A percentile compares a stretch with the other conserved stretches of the same genome.
These are phyloP conservation scores for Ocimum tenuiflorum DNA, from an alignment of 257 asterid genomes.

Conservation along the genomic window DNA sequence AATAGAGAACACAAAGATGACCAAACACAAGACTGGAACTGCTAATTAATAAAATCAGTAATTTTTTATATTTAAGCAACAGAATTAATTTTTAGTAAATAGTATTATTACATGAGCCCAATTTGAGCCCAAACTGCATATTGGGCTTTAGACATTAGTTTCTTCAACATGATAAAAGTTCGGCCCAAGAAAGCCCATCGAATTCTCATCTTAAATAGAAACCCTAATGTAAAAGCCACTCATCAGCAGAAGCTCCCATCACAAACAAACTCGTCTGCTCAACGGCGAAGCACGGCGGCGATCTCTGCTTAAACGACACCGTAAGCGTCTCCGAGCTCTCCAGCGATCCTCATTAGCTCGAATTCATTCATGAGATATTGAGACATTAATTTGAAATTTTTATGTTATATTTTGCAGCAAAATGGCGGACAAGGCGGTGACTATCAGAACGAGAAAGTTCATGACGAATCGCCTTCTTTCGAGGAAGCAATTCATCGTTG, in stretches of 20 bases:
- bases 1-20: no score
- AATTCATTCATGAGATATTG: not conserved
- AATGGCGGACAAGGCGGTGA: conserved; percentile 70
- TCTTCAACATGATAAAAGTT: no score
- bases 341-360: not conserved
- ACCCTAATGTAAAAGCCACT: conserved; percentile 15
- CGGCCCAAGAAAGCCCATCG: conserved; percentile 18
- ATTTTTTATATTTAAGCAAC: no score
- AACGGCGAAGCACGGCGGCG: conserved; percentile 25
- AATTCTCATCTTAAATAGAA: not conserved
- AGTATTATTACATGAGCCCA: no score
- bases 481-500: conserved; percentile 70
- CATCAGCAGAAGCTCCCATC: conserved; percentile 6
- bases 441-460: conserved; percentile 62
- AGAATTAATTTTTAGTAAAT: no score
- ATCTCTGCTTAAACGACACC: conserved; percentile 11
- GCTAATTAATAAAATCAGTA: no score
- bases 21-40: no score
- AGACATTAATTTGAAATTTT: not conserved
- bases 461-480: conserved; percentile 69
- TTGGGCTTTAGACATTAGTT: not conserved
- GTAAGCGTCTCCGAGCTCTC: not conserved
- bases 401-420: conserved; percentile 14
- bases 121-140: not conserved
- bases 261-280: not conserved